Base-by-base conservation (phyloP, 805 yeast species). In the Phaffomyces thermotolerans region DNA sequence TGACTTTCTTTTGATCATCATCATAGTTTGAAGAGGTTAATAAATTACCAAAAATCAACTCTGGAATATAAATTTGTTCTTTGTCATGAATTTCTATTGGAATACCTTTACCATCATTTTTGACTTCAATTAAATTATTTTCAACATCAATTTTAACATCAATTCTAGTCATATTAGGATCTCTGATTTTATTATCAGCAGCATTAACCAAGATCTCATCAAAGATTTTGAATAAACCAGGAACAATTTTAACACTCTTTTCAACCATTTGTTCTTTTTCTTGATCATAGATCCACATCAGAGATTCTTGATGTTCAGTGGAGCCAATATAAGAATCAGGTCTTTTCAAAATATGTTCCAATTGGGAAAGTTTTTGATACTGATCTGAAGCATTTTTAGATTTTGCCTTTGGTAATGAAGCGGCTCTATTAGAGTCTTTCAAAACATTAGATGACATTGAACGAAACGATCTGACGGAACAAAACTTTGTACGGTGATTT, bases 251-350 rank as follows among this genome's bases (percentile, higher is more conserved):
- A 24, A 93, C 95, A 1, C 58, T 60, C 48, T 68, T 75, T 49
- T 72, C 76, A 14, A 60, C 73, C 85, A 84, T 79, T 12, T 76
- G 67, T 39, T 76, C 73, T 1, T 74, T 67, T 37, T 75, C 82
- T 37, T 76, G 79, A 60, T 89, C 86, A 56, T 73, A 81, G 33
- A 88, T 75, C 99, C 99, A 93, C 78, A 87, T 83, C 41, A 78
- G 79, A 42, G 83, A 75, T 44, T 79, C 82, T 42, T 84, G 79
- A 42, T 74, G 76, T 65, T 93, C 99, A 22, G 90, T 84, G 2
- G 97, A 89, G 6, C 99, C 99, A 54, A 93, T 82, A 65, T 93
- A 93, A 3, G 99, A 91, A 63, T 93, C 99, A 1, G 99, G 99
- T 64, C 99, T 82, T 64, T 89, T 89, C 58, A 93, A 72, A 45